phyloP scores from a whole-genome alignment of 345 rosid genomes.

The Jatropha curcas region DNA sequence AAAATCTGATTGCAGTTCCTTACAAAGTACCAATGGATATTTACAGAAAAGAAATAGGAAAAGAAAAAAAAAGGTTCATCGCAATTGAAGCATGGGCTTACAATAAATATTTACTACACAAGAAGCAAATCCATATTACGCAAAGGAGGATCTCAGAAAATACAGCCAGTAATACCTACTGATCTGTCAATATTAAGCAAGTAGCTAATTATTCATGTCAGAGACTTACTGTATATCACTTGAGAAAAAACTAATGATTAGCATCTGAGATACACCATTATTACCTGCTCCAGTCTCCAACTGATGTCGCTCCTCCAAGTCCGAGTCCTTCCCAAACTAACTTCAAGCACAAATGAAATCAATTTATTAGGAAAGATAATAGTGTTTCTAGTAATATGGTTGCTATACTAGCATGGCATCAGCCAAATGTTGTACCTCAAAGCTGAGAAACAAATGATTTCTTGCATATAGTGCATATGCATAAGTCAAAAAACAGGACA shows the following conservation, averaged over 20 bases:
- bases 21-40: neutral
- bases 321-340: constrained; percentile 96
- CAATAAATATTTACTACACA: neutral
- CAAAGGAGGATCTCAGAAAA: neutral
- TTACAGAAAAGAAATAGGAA: neutral
- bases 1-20: neutral
- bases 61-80: neutral
- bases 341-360: constrained; percentile 42
- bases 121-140: neutral
- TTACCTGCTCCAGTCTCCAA: constrained; percentile 91
- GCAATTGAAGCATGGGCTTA: neutral
- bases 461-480: neutral
- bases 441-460: neutral
- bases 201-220: neutral
- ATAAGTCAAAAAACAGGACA: neutral
- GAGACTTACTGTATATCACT: neutral
- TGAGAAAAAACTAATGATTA: neutral
- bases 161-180: neutral
- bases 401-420: constrained; percentile 2
- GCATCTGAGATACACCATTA: neutral
- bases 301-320: constrained; percentile 65
- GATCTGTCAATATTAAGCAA: neutral
- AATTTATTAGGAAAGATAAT: constrained; percentile 18
- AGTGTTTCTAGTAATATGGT: neutral
- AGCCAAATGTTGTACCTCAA: neutral